These are phyloP conservation scores for Ogataea saltuana DNA, from an alignment of 805 yeast species.

Conservation along the genomic window DNA sequence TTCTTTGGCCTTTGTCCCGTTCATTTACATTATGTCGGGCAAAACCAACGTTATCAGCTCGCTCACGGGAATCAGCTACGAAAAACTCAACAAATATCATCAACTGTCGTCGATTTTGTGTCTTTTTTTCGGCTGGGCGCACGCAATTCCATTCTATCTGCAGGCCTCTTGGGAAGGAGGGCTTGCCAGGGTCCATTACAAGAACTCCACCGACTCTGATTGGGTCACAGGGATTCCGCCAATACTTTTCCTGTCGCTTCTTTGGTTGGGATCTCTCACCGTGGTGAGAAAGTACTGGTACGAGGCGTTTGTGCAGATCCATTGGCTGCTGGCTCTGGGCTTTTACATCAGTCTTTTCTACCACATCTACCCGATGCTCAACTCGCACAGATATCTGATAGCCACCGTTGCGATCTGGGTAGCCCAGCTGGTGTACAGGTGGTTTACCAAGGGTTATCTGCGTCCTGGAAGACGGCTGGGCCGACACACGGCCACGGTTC, in stretches of 20 bases:
- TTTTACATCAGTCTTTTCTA: constrained; percentile 47
- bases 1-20: constrained; percentile 52
- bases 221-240: constrained; percentile 50
- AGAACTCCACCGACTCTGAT: constrained; percentile 26
- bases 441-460: constrained; percentile 45
- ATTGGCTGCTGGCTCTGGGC: constrained; percentile 54
- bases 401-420: constrained; percentile 55
- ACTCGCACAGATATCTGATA: constrained; percentile 45
- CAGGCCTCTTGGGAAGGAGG: constrained; percentile 54
- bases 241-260: constrained; percentile 42
- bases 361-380: constrained; percentile 42
- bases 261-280: constrained; percentile 46
- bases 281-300: constrained; percentile 42
- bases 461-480: constrained; percentile 44
- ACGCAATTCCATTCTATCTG: constrained; percentile 49
- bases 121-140: constrained; percentile 47
- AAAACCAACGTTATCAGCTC: constrained; percentile 50
- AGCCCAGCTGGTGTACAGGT: constrained; percentile 48
- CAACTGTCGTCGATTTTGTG: constrained; percentile 47
- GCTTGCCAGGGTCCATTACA: constrained; percentile 22
- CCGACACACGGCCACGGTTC: constrained; percentile 20
- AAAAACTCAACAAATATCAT: constrained; percentile 53
- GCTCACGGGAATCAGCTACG: constrained; percentile 56
- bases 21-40: constrained; percentile 51
- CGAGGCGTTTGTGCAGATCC: constrained; percentile 51